Base-by-base conservation (phyloP, 176 grass and related monocot species). In the Musa acuminata region DNA sequence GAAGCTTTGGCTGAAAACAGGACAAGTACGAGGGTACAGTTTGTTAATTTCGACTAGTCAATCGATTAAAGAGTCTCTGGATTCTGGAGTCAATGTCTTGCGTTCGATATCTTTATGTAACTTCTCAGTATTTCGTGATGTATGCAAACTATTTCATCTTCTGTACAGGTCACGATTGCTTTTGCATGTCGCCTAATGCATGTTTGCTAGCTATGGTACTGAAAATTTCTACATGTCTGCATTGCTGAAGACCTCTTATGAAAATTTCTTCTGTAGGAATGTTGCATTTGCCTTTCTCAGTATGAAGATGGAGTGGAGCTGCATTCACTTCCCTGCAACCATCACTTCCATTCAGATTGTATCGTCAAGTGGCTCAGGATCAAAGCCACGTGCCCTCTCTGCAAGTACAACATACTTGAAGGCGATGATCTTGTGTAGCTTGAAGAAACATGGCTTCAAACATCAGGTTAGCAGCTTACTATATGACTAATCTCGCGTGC, bases 231-330 rank as follows among this genome's bases (percentile, higher is more conserved):
- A 70, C 35, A 51, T 2, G 8, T 19, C 13, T 9, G 2, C 50
- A 8, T 50, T 70, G 9, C 25, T 51, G 27, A 49, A 43, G 53
- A 55, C 13, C 51, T 8, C 9, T 50, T 19, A 8, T 51, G 1
- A 12, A 49, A 24, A 52, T 21, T 79, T 52, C 21, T 55, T 66
- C 16, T 22, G 52, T 57, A 79, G 77, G 77, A 79, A 70, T 79
- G 77, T 19, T 79, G 77, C 53, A 79, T 79, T 70, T 79, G 77
- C 77, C 77, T 79, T 49, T 59, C 24, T 27, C 16, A 79, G 14
- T 79, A 79, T 59, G 77, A 79, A 71, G 77, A 79, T 62, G 77
- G 52, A 8, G 77, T 49, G 53, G 77, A 77, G 62, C 11, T 77
- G 11, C 75, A 54, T 51, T 27, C 49, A n/a, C 62, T 78, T 67